Percentiles rank a stretch among this genome's conserved stretches.
Conservation (phyloP, 202 grass and related monocot species). For the Hordeum pubiflorum region DNA sequence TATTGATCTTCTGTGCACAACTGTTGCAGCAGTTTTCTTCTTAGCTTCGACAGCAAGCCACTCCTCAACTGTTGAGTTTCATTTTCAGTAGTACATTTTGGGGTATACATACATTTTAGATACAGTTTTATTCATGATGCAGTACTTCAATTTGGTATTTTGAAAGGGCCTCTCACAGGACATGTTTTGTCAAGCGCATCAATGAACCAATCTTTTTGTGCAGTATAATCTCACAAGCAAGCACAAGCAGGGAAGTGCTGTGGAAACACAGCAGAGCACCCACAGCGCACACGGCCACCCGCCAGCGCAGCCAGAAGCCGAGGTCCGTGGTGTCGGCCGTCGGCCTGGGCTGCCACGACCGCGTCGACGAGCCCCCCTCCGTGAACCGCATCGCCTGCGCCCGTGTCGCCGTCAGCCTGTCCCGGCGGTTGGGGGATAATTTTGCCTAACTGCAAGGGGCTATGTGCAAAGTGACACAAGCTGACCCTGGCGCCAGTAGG, state of each 20-base stretch:
- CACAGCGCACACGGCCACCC: conserved; percentile 46
- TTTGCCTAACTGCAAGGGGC: no score
- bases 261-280: conserved; percentile 55
- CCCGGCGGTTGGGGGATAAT: background rate
- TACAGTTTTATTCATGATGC: background rate
- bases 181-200: background rate
- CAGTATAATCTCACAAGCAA: background rate
- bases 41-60: no score
- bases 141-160: background rate
- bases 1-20: no score
- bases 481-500: no score
- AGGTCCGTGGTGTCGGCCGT: conserved; percentile 52
- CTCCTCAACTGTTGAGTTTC: no score
- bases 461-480: no score
- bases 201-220: conserved; percentile 3
- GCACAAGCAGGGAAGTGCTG: background rate
- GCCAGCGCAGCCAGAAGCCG: conserved; percentile 66
- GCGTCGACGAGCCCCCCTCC: conserved; percentile 30
- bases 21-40: no score
- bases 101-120: no score
- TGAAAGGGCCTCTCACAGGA: background rate
- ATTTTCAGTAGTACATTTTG: no score
- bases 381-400: conserved; percentile 31
- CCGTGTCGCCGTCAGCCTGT: background rate
- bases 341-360: conserved; percentile 48